These are phyloP conservation scores for Psilocybe azurescens DNA, from an alignment of 768 basidiomycete genomes.

Conservation along the genomic window DNA sequence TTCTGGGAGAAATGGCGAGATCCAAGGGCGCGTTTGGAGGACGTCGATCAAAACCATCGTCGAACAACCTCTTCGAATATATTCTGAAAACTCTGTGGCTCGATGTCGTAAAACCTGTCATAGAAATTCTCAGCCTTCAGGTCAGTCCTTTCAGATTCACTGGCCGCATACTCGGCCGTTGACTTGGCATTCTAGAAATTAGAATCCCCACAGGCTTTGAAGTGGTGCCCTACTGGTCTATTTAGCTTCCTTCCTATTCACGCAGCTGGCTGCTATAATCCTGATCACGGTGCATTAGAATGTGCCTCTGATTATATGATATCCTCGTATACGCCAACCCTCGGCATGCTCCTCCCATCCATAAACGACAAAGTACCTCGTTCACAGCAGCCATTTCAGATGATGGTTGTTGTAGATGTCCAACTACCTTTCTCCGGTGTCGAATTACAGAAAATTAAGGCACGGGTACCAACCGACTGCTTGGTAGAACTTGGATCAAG, in stretches of 20 bases:
- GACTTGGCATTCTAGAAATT: conserved; percentile 7
- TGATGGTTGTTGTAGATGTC: conserved; percentile 20
- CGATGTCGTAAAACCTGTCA: not conserved
- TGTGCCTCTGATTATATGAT: conserved; percentile 26
- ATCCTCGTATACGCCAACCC: conserved; percentile 28
- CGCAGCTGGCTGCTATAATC: conserved; percentile 38
- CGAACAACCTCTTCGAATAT: not conserved
- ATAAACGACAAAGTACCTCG: not conserved
- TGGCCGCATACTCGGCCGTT: conserved; percentile 4
- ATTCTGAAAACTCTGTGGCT: not conserved
- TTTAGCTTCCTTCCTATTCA: conserved; percentile 45
- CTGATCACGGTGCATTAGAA: conserved; percentile 2
- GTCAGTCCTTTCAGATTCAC: conserved; percentile 1
- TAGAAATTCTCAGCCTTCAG: not conserved
- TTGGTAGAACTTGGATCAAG: conserved; percentile 17
- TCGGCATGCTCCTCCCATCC: conserved; percentile 7
- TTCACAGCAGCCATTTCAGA: conserved; percentile 36
- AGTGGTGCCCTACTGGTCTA: conserved; percentile 31
- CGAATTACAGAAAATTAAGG: conserved; percentile 16
- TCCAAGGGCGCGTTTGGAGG: not conserved
- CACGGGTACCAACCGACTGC: conserved; percentile 16
- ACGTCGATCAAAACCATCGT: not conserved
- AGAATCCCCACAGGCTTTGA: not conserved
- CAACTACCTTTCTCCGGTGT: not conserved
- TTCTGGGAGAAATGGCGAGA: too few relatives aligned